Evolutionary conservation across 1,284 basidiomycete species (phyloP), one percentile per base, ranked within the genome.

Genomic region (Xerocomus cyaneibrunnescens): DNA sequence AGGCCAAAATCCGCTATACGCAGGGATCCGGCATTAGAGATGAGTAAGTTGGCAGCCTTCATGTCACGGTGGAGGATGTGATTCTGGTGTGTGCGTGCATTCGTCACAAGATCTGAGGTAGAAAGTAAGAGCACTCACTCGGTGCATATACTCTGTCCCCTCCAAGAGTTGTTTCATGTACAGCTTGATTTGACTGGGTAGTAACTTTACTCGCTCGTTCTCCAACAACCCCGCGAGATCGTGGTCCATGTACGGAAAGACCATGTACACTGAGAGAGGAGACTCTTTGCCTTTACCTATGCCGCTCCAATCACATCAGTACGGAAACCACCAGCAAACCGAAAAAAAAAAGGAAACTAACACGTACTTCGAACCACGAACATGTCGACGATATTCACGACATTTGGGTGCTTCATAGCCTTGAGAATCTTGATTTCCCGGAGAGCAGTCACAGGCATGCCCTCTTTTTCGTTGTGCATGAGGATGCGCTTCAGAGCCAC

Each of bases 211-310:
- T 35, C 89, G 81, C 48, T 90, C 87, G 66, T 97, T 97, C 70
- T 95, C 91, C 47, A 99, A 73, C 45, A 99, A 72, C 2, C 97
- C 97, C 12, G 95, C 94, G 22, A 99, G 82, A 72, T 99, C 96
- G 67, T 99, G 97, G 64, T 98, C 96, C 94, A 98, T 98, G 73
- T 97, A 99, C 0, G 96, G 96, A 67, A 98, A 98, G 30, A 98
- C 95, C 95, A 99, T 98, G 73, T 92, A 98, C 17, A 94, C 91
- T 8, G 87, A 98, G 35, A 94, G 79, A 39, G 87, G 81, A 35
- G 71, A 65, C 27, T 68, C 81, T 62, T 80, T 84, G 27, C 81
- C 77, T 54, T 74, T 83, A 65, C 84, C 83, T 86, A 47, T 35
- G 22, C 21, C 31, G 37, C 39, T 13, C 13, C 43, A 47, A 28